Evolutionary conservation across 2,329 filamentous ascomycete species (phyloP).

Genomic region (Truncatella angustata): DNA sequence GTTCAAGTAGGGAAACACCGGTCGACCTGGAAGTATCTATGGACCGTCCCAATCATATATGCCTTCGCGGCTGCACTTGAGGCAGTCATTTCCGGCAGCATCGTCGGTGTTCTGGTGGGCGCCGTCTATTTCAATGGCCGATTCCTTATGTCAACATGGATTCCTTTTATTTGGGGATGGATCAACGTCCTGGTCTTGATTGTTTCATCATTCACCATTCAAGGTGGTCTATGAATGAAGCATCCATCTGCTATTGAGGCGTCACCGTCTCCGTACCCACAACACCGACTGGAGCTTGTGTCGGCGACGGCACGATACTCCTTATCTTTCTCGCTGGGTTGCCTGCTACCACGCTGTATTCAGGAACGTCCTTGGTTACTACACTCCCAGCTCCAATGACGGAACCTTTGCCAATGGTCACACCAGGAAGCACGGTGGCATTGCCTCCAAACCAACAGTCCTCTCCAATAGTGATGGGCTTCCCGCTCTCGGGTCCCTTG

Average conservation of each 20-base stretch:
- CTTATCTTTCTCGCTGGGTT: conserved; percentile 63
- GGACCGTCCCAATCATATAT: conserved; percentile 72
- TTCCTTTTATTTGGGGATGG: conserved; percentile 83
- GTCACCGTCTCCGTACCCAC: not conserved
- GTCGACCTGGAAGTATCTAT: conserved; percentile 60
- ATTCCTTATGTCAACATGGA: conserved; percentile 92
- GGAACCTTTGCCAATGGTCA: conserved; percentile 72
- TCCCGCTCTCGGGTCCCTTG: conserved; percentile 71
- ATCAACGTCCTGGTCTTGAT: conserved; percentile 82
- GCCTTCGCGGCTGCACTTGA: conserved; percentile 70
- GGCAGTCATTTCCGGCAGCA: conserved; percentile 74
- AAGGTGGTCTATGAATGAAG: conserved; percentile 69
- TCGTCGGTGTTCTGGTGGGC: conserved; percentile 79
- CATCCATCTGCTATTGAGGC: not conserved
- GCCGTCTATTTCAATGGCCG: conserved; percentile 79
- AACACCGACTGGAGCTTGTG: not conserved
- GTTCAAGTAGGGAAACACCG: conserved; percentile 63
- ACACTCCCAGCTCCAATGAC: conserved; percentile 80
- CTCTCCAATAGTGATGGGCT: conserved; percentile 71
- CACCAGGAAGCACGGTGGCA: conserved; percentile 69
- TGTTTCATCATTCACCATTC: conserved; percentile 88
- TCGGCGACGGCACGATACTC: conserved; percentile 10
- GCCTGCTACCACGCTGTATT: conserved; percentile 61
- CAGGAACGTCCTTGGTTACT: conserved; percentile 73
- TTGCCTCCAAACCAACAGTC: conserved; percentile 81